phyloP scores from a whole-genome alignment of 75 land plant genomes.

The Selaginella tamariscina region DNA sequence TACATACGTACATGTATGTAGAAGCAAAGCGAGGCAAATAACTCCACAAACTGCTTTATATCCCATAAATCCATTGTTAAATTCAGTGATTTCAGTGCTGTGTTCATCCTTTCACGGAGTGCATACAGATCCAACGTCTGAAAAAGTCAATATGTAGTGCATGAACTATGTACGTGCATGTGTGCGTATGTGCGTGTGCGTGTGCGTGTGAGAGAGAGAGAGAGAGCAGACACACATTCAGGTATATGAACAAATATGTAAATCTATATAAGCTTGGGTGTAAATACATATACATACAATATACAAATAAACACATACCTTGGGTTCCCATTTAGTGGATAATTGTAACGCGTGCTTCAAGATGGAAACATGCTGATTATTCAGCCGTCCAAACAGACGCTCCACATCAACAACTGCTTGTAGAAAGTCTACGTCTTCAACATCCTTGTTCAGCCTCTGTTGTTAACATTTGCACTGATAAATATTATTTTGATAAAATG shows the following conservation, averaged over 20 bases:
- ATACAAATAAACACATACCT: constrained; percentile 11
- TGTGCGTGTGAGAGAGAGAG: too few species aligned
- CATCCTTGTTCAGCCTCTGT: constrained; percentile 17
- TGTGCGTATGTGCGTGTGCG: neutral
- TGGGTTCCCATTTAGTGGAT: constrained; percentile 15
- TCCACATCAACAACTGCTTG: constrained; percentile 14
- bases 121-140: neutral
- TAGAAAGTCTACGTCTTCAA: constrained; percentile 6
- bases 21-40: neutral
- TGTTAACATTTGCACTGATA: too few species aligned
- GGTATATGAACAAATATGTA: neutral
- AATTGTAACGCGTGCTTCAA: constrained; percentile 13
- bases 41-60: neutral
- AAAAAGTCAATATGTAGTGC: constrained; percentile 1
- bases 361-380: constrained; percentile 15
- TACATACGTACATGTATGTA: neutral
- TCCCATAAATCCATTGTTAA: neutral
- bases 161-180: constrained; percentile 2
- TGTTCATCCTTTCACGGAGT: neutral
- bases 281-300: too few species aligned
- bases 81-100: neutral
- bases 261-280: too few species aligned
- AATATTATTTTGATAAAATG: neutral
- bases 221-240: neutral
- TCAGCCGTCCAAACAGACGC: constrained; percentile 17